Evolutionary conservation across 78 protist genomes (phyloP), one percentile per base, ranked within the genome.

Genomic region (Isochrysis galbana): DNA sequence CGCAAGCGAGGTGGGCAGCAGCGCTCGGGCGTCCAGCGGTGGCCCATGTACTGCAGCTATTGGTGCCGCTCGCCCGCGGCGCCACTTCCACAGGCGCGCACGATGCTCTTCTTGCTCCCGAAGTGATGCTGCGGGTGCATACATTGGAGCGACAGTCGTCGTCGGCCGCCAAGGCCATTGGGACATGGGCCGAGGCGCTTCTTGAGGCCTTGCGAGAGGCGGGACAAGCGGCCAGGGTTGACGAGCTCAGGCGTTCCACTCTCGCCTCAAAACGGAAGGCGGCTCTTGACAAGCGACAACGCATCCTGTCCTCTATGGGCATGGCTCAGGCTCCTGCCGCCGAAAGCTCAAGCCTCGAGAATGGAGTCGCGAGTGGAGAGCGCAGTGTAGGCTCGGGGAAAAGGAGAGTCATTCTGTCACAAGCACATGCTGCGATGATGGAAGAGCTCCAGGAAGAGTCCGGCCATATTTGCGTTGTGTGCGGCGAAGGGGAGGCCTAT

Each of bases 401-500:
- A 5, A 36, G 5, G 26, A 21, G 25, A 5, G 11, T 90, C 38
- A 17, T 39, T 0, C 0, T 23, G 38, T 1, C 19, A 38, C 26
- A 36, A 21, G 48, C 78, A 4, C 7, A 5, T 23, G 39, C 55
- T 34, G 19, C 47, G 32, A 19, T 17, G 67, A 45, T 95, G 38
- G 97, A 92, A 14, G 96, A 93, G 19, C 87, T 97, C 45, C 93
- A 47, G 41, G 97, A 97, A 38, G 97, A 96, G 83, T 44, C 32
- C 11, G 96, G 97, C 29, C 95, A 77, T 74, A 87, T 87, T 29
- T 97, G 98, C 92, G 87, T 96, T 91, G 95, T 97, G 0, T 97
- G 98, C 87, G 88, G 95, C 5, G 98, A 97, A 38, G 97, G 97
- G 32, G 93, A 89, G 69, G 41, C 41, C 32, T 77, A 39, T 11